Evolutionary conservation across 2,329 filamentous ascomycete species (phyloP), one percentile per base, ranked within the genome.

Genomic region (Dendrostoma leiphaemia): DNA sequence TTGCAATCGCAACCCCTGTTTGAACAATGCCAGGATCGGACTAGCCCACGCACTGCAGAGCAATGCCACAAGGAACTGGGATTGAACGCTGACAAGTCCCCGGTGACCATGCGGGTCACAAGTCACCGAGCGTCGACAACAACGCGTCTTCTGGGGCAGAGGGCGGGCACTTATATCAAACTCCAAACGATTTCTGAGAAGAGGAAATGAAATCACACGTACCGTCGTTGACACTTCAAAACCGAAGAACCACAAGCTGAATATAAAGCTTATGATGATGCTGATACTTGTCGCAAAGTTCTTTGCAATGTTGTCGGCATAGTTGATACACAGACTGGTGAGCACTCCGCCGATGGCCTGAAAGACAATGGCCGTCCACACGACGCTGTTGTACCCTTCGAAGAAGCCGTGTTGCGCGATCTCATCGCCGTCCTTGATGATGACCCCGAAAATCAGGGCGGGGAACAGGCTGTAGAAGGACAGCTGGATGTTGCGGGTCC

Each of bases 381-480:
- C 93, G 19, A 93, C 80, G 79, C 84, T 88, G 68, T 96, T 97
- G 73, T 97, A 99, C 3, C 94, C 94, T 54, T 89, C 88, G 63
- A 99, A 97, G 71, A 97, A 96, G 12, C 94, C 94, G 59, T 90
- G 85, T 69, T 88, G 84, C 24, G 86, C 81, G 60, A 99, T 91
- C 37, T 89, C 86, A 57, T 86, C 83, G 24, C 93, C 94, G 62
- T 99, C 94, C 60, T 91, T 89, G 73, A 90, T 89, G 3, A 95
- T 73, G 6, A 97, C 87, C 1, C 93, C 94, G 49, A 96, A 80
- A 54, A 97, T 84, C 0, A 97, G 77, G 1, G 92, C 89, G 0
- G 93, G 91, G 63, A 97, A 93, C 1, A 97, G 77, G 1, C 92
- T 96, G 74, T 96, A 99, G 66, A 97, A 90, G 1, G 91, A 92